These are phyloP conservation scores for Epicoccum nigrum DNA, from an alignment of 2,329 filamentous ascomycete species.

Conservation along the genomic window DNA sequence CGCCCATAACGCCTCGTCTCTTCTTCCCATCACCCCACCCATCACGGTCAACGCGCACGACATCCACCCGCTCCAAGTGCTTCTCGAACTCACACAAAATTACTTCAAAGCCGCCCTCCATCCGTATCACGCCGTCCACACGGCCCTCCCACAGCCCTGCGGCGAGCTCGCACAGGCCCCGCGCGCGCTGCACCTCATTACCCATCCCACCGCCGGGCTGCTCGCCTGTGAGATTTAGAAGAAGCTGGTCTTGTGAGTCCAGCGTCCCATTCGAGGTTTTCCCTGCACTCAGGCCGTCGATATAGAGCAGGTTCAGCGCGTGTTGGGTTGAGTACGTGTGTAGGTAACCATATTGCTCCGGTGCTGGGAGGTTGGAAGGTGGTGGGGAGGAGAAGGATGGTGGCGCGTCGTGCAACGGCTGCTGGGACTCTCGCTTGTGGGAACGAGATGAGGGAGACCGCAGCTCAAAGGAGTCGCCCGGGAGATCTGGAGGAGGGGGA, in stretches of 20 bases:
- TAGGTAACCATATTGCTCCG: no score
- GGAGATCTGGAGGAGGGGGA: neutral
- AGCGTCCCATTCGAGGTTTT: constrained; percentile 70
- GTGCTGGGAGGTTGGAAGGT: neutral
- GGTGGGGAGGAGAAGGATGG: neutral
- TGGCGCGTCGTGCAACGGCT: neutral
- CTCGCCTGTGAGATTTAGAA: constrained; percentile 52
- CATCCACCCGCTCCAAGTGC: constrained; percentile 35
- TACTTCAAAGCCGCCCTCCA: constrained; percentile 74
- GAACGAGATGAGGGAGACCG: neutral
- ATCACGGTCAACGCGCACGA: constrained; percentile 23
- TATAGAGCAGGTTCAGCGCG: constrained; percentile 66
- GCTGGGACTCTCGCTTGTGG: constrained; percentile 8
- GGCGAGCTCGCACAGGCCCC: constrained; percentile 62
- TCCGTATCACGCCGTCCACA: constrained; percentile 69
- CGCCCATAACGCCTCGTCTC: constrained; percentile 16
- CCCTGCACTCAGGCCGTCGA: constrained; percentile 73
- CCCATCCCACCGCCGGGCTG: neutral
- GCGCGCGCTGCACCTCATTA: constrained; percentile 59
- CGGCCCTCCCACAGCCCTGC: constrained; percentile 55
- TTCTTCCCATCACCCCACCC: neutral
- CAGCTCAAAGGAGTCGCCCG: neutral
- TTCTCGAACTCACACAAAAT: constrained; percentile 69
- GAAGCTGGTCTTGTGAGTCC: constrained; percentile 69
- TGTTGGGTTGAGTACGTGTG: constrained; percentile 69